A percentile compares a stretch with the other conserved stretches of the same genome.
Conservation (phyloP, 1,284 basidiomycete species). For the Puccinia novopanici region DNA sequence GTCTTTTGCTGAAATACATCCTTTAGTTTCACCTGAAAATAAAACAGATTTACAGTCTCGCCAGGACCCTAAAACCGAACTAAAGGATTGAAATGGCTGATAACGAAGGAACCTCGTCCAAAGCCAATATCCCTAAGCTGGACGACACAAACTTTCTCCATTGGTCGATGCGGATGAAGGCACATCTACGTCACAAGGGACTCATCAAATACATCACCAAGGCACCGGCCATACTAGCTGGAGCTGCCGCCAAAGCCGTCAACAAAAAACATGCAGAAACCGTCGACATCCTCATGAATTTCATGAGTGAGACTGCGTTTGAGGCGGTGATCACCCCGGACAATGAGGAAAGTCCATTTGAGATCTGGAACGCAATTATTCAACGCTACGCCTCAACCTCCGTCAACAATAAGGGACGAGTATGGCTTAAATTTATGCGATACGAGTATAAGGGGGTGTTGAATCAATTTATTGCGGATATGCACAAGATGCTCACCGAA, state of each 20-base stretch:
- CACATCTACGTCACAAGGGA: no score
- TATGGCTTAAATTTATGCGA: not conserved
- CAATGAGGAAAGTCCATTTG: not conserved
- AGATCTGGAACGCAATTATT: not conserved
- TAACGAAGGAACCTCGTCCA: not conserved
- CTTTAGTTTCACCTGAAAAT: no score
- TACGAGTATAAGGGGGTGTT: not conserved
- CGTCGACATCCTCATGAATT: not conserved
- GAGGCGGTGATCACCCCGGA: not conserved
- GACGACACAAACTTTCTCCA: no score
- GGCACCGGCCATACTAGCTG: not conserved
- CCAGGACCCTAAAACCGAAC: no score
- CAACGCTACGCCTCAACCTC: not conserved
- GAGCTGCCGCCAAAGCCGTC: no score
- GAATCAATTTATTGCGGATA: not conserved
- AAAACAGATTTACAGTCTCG: no score
- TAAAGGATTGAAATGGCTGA: not conserved
- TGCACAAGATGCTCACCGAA: not conserved
- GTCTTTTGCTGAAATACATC: no score
- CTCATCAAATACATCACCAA: no score
- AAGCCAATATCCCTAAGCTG: not conserved
- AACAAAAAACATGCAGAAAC: not conserved
- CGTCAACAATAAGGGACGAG: slow-evolving; percentile 15
- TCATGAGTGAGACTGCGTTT: not conserved
- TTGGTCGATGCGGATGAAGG: no score